phyloP scores from a whole-genome alignment of 148 eudicot genomes.

The Chenopodium formosanum region DNA sequence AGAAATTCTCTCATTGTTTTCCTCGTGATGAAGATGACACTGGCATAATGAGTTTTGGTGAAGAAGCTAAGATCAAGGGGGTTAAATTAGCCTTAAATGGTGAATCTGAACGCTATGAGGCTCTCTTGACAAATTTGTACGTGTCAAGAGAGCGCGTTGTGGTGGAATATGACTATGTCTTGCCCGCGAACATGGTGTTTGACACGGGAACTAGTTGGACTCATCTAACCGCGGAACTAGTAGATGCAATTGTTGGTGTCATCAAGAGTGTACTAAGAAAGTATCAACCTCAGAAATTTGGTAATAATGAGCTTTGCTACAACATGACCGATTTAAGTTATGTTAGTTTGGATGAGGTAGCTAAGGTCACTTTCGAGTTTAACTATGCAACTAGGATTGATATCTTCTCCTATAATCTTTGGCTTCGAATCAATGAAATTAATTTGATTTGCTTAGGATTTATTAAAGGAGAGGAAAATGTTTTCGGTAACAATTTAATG shows the following conservation, averaged over 20 bases:
- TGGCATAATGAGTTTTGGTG: neutral
- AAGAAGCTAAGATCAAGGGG: neutral
- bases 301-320: conserved; percentile 2
- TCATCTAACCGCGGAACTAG: neutral
- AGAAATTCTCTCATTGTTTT: conserved; percentile 10
- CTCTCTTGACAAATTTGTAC: neutral
- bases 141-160: neutral
- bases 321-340: neutral
- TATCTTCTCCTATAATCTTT: neutral
- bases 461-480: neutral
- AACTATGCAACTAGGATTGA: neutral
- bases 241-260: neutral
- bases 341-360: conserved; percentile 5
- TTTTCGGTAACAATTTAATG: neutral
- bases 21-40: neutral
- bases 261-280: neutral
- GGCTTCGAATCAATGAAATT: neutral
- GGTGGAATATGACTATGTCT: neutral
- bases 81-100: neutral
- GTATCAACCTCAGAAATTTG: neutral
- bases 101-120: neutral
- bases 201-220: neutral
- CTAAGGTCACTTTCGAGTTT: conserved; percentile 15
- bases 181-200: neutral
- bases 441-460: conserved; percentile 1